Base-by-base conservation (phyloP, 108 stramenopile species). In the Nitzschia sp. region DNA sequence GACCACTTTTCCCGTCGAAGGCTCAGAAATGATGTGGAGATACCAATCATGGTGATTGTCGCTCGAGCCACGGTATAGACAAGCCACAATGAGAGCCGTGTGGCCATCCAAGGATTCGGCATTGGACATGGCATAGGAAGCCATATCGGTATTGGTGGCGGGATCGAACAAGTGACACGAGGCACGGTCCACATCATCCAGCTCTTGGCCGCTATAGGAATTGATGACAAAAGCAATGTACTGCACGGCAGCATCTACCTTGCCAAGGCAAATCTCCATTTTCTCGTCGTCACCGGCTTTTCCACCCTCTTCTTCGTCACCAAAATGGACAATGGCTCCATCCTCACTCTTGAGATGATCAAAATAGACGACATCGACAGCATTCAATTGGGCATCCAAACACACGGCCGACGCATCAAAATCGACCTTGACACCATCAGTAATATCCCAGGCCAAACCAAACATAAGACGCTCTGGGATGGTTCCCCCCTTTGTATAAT, bases 361-460 rank as follows among this genome's bases (percentile, higher is more conserved):
- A 34, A 59, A 77, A 51, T 52, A 81, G 19, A 81, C 73, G 42
- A 67, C 56, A 59, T 81, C 80, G 10, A 65, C 63, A 51, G 70
- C 22, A 15, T 75, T 74, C 19, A 71, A 34, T 15, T 78, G 53
- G 1, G 63, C 46, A 41, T 78, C 80, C 1, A 81, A 64, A 48
- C 76, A 81, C 8, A 77, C 46, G 0, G 55, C 77, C 0, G 74
- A 78, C 0, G 80, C 80, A 54, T 81, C 80, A 10, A 81, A 38
- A 52, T 81, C 80, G 19, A 81, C 76, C 40, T 77, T 73, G 21
- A 76, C 77, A 24, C 81, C 81, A 67, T 78, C 53, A 0, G 78
- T 76, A 2, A 82, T 73, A 63, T 82, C 81, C 81, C 81, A 82
- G 1, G 81, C 75, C 26, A 82, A 34, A 0, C 81, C 81, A 71